Conservation (phyloP, 129 eudicot genomes). For the Centella asiatica region DNA sequence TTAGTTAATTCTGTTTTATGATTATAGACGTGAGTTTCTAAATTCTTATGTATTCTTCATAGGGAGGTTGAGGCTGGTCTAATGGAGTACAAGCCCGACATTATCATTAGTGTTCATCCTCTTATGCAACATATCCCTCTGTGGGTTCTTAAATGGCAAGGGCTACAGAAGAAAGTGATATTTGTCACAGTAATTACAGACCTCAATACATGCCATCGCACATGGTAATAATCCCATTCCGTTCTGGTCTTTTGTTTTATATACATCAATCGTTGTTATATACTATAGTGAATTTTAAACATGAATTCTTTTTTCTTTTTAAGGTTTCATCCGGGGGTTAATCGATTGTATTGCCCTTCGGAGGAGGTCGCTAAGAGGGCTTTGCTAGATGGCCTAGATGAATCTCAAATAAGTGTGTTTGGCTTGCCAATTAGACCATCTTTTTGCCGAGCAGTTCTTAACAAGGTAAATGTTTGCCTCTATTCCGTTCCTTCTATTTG, state of each 20-base stretch:
- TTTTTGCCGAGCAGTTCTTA: slow-evolving; percentile 65
- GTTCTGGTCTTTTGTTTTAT: neutral
- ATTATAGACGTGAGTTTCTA: too few species aligned
- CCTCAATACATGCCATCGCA: slow-evolving; percentile 83
- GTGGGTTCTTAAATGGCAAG: slow-evolving; percentile 97
- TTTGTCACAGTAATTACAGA: slow-evolving; percentile 94
- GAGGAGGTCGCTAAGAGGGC: slow-evolving; percentile 89
- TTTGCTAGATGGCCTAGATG: slow-evolving; percentile 54
- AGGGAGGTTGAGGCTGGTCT: slow-evolving; percentile 98
- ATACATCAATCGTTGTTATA: too few species aligned
- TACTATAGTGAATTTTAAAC: neutral
- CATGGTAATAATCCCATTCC: slow-evolving; percentile 43
- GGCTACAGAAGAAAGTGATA: slow-evolving; percentile 81
- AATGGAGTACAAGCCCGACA: slow-evolving; percentile 98
- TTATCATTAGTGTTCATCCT: slow-evolving; percentile 94
- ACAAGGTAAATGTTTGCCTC: slow-evolving; percentile 41
- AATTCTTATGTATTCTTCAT: slow-evolving; percentile 3
- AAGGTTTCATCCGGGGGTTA: slow-evolving; percentile 95
- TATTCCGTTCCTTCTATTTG: neutral
- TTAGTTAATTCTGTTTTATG: too few species aligned
- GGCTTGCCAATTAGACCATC: slow-evolving; percentile 96
- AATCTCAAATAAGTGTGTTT: slow-evolving; percentile 64
- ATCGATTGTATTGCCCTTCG: slow-evolving; percentile 88
- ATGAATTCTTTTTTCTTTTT: slow-evolving; percentile 4
- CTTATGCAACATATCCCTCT: slow-evolving; percentile 95